Evolutionary conservation across 768 basidiomycete genomes (phyloP).

Genomic region (Aureoboletus auriporus): DNA sequence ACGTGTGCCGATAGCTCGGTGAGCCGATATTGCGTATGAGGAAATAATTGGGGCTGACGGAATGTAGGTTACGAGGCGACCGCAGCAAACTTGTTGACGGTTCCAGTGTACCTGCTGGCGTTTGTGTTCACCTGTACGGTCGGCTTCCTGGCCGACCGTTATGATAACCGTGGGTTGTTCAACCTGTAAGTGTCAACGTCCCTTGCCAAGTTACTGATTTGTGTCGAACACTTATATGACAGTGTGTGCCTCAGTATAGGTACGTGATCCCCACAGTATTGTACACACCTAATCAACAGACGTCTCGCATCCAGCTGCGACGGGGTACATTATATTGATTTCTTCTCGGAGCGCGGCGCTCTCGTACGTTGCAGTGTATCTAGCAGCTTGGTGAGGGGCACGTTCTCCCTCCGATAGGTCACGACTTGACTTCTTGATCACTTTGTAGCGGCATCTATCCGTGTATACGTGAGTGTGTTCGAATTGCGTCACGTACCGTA

Average conservation of each 20-base stretch:
- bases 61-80: constrained; percentile 61
- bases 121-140: constrained; percentile 62
- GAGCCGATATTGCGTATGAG: constrained; percentile 2
- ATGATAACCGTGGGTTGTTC: constrained; percentile 55
- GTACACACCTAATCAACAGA: neutral
- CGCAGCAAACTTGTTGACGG: constrained; percentile 69
- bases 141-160: constrained; percentile 60
- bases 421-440: neutral
- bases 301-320: constrained; percentile 35
- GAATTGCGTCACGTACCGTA: neutral
- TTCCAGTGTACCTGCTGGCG: constrained; percentile 72
- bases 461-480: constrained; percentile 51
- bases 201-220: too few relatives aligned
- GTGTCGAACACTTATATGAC: neutral
- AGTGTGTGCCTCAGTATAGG: constrained; percentile 29
- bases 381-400: constrained; percentile 60
- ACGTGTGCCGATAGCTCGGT: constrained; percentile 35
- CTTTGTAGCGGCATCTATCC: constrained; percentile 65
- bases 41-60: neutral
- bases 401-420: neutral
- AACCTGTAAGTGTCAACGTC: constrained; percentile 47
- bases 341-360: constrained; percentile 56
- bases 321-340: constrained; percentile 70
- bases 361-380: constrained; percentile 69
- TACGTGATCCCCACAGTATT: neutral